These are phyloP conservation scores for Paecilomyces fulvus DNA, from an alignment of 2,329 filamentous ascomycete genomes.

Conservation along the genomic window DNA sequence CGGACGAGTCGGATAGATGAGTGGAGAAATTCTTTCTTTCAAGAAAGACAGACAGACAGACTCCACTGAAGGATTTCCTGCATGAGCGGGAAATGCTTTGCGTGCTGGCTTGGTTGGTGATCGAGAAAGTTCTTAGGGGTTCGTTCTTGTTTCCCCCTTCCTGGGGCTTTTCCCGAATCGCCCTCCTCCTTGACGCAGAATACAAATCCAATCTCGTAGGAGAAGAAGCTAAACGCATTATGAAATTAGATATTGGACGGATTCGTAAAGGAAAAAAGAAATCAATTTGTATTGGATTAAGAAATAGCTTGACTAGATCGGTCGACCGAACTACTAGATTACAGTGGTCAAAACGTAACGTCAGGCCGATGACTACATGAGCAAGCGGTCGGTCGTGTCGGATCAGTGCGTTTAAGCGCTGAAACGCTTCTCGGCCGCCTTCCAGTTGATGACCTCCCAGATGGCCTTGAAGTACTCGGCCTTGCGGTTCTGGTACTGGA, in stretches of 20 bases:
- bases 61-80: constrained; percentile 1
- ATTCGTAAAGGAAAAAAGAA: not conserved
- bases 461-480: constrained; percentile 89
- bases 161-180: too few relatives aligned
- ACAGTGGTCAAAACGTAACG: constrained; percentile 2
- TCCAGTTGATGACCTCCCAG: constrained; percentile 96
- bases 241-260: too few relatives aligned
- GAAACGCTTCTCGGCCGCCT: constrained; percentile 73
- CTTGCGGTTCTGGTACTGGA: constrained; percentile 96
- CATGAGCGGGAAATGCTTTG: not conserved
- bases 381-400: not conserved
- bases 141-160: not conserved
- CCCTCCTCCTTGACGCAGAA: too few relatives aligned
- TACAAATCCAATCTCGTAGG: too few relatives aligned
- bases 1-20: not conserved
- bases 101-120: not conserved
- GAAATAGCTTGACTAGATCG: not conserved
- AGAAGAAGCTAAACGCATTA: too few relatives aligned
- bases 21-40: not conserved
- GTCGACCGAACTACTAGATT: not conserved
- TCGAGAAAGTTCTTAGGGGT: not conserved
- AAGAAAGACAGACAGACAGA: too few relatives aligned
- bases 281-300: not conserved
- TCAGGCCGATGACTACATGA: not conserved
- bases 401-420: constrained; percentile 3